A percentile compares a stretch with the other conserved stretches of the same genome.
phyloP scores from a whole-genome alignment of 2,329 filamentous ascomycete genomes.

The Macrophomina tecta region DNA sequence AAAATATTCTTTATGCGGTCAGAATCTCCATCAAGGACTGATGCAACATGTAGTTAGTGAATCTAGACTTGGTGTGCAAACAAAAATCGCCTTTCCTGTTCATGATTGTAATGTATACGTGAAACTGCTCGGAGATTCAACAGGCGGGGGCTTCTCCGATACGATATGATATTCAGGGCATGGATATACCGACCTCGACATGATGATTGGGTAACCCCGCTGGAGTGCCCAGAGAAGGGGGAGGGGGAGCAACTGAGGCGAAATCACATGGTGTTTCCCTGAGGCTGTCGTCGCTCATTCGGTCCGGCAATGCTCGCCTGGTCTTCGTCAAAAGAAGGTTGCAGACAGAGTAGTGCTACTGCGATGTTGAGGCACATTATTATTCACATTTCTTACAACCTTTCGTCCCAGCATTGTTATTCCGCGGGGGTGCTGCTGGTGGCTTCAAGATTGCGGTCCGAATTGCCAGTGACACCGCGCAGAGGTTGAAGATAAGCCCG shows the following conservation, averaged over 20 bases:
- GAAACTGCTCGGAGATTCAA: conserved; percentile 5
- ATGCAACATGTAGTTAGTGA: background rate
- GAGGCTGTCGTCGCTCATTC: too few species aligned
- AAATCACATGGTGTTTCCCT: too few species aligned
- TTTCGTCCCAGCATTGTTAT: too few species aligned
- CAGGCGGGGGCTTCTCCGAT: background rate
- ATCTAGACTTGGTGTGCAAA: background rate
- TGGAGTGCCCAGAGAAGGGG: background rate
- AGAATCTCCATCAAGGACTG: background rate
- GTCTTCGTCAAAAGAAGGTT: too few species aligned
- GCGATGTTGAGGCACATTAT: too few species aligned
- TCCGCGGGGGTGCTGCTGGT: too few species aligned
- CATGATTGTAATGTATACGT: background rate
- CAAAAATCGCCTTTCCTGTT: background rate
- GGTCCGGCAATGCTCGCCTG: too few species aligned
- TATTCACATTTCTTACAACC: too few species aligned
- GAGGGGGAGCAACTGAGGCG: background rate
- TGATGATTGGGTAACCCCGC: background rate
- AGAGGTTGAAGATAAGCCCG: too few species aligned
- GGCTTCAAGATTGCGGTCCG: too few species aligned
- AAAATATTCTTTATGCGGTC: background rate
- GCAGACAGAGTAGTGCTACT: too few species aligned
- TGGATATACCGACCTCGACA: background rate
- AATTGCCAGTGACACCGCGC: too few species aligned
- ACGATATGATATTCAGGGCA: background rate